Percentiles rank a stretch among this genome's conserved stretches.
phyloP scores from a whole-genome alignment of 441 rosid species.

The Euphorbia celastroides region DNA sequence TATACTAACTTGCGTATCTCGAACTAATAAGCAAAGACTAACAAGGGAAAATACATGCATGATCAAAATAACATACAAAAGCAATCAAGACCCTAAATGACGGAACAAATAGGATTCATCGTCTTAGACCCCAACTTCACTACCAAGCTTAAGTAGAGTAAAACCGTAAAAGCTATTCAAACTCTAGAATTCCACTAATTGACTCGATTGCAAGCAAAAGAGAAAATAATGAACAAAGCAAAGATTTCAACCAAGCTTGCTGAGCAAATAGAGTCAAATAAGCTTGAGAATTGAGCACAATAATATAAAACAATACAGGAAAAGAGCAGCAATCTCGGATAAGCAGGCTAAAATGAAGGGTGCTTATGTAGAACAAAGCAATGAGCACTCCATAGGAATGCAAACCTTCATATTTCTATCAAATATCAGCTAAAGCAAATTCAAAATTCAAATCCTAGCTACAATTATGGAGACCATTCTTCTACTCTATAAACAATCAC shows the following conservation, averaged over 20 bases:
- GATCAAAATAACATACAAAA: neutral
- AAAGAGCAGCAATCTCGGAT: no score
- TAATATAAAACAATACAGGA: neutral
- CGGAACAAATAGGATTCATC: neutral
- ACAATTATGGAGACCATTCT: neutral
- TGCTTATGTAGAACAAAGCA: no score
- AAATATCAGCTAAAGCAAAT: neutral
- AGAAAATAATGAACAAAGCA: neutral
- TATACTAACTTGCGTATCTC: slow-evolving; percentile 4
- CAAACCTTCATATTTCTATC: no score
- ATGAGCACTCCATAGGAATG: no score
- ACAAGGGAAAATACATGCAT: neutral
- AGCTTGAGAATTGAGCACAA: neutral
- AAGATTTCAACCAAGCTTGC: neutral
- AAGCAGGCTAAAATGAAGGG: no score
- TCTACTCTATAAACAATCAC: neutral
- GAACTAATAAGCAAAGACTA: slow-evolving; percentile 6
- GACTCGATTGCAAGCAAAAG: neutral
- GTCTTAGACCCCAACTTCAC: neutral
- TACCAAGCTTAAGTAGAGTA: neutral
- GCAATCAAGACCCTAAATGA: neutral
- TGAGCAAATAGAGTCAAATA: neutral
- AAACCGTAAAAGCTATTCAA: no score
- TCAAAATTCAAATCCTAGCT: neutral
- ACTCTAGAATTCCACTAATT: neutral